Evolutionary conservation across 305 asterid genomes (phyloP).

Genomic region (Fraxinus sp.): DNA sequence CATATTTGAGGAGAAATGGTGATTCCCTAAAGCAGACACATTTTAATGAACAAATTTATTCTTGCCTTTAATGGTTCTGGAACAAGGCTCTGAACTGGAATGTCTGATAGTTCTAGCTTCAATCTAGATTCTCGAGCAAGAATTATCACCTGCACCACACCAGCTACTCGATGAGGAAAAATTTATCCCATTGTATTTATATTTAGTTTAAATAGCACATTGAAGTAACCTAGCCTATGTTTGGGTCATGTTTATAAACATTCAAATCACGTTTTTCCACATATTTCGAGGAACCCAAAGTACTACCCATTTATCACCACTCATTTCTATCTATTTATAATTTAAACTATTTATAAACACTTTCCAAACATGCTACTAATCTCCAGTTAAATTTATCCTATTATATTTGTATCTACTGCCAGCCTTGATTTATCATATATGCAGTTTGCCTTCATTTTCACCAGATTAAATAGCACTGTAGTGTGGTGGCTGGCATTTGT

Average conservation of each 20-base stretch:
- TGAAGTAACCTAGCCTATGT: not conserved
- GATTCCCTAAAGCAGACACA: constrained; percentile 16
- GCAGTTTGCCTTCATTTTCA: not conserved
- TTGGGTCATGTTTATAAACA: not conserved
- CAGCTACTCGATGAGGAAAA: constrained; percentile 24
- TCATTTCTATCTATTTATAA: not conserved
- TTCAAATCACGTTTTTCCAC: not conserved
- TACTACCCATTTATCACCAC: not conserved
- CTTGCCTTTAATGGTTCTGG: constrained; percentile 79
- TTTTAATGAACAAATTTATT: constrained; percentile 4
- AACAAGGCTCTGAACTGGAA: constrained; percentile 79
- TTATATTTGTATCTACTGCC: not conserved
- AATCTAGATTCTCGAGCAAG: constrained; percentile 92
- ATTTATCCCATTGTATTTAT: constrained; percentile 5
- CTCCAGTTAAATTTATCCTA: not conserved
- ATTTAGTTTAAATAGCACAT: not conserved
- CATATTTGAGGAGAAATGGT: constrained; percentile 25
- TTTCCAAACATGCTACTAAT: not conserved
- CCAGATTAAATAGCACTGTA: not conserved
- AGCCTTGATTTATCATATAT: not conserved
- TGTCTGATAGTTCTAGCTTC: constrained; percentile 80
- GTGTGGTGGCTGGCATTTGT: not conserved
- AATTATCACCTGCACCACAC: constrained; percentile 72
- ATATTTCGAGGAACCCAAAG: not conserved
- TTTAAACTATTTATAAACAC: not conserved